phyloP scores from a whole-genome alignment of 768 basidiomycete species.

The Panaeolus cyanescens region DNA sequence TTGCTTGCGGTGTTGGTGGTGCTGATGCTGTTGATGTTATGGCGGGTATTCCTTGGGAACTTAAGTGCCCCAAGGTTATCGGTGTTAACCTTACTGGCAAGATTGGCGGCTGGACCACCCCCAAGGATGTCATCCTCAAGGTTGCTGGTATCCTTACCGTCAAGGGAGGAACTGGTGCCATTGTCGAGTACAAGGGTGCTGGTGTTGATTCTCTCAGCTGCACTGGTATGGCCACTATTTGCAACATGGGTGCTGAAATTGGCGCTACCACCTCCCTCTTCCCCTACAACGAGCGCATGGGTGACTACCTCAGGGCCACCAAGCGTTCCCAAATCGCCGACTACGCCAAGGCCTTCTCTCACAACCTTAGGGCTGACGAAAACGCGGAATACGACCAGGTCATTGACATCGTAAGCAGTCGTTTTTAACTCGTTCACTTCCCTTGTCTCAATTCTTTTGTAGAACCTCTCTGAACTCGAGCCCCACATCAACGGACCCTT shows the following conservation, averaged over 20 bases:
- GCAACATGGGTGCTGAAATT: slow-evolving; percentile 99
- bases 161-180: slow-evolving; percentile 99
- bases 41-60: slow-evolving; percentile 97
- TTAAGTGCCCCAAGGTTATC: slow-evolving; percentile 99
- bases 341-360: slow-evolving; percentile 86
- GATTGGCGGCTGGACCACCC: slow-evolving; percentile 95
- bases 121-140: slow-evolving; percentile 99
- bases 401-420: slow-evolving; percentile 79
- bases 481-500: slow-evolving; percentile 99
- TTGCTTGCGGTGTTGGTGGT: slow-evolving; percentile 99
- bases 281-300: slow-evolving; percentile 98
- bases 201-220: slow-evolving; percentile 96
- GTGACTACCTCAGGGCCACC: slow-evolving; percentile 91
- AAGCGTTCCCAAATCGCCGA: slow-evolving; percentile 84
- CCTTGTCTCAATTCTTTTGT: slow-evolving; percentile 7
- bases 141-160: slow-evolving; percentile 98
- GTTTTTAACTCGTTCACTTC: background rate
- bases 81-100: slow-evolving; percentile 96
- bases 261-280: slow-evolving; percentile 98
- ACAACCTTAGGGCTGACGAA: slow-evolving; percentile 89
- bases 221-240: slow-evolving; percentile 99
- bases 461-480: slow-evolving; percentile 97
- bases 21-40: slow-evolving; percentile 99
- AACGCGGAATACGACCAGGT: slow-evolving; percentile 90
- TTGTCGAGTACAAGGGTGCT: slow-evolving; percentile 94